These are phyloP conservation scores for Pseudogymnoascus sp. DNA, from an alignment of 2,329 filamentous ascomycete genomes.

Conservation along the genomic window DNA sequence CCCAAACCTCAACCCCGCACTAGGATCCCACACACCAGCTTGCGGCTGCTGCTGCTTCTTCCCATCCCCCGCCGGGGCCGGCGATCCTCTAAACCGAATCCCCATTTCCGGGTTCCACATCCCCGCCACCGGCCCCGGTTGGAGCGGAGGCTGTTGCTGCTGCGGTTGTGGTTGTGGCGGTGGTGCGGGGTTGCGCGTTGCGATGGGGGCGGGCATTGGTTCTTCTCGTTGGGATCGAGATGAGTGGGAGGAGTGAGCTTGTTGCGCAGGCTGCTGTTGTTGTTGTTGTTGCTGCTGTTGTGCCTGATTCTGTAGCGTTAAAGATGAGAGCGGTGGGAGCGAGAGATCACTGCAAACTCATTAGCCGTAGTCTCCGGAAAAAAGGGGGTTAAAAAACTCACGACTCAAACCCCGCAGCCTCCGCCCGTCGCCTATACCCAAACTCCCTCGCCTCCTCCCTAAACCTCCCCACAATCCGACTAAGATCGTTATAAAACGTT, in stretches of 20 bases:
- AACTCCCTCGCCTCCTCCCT: slow-evolving; percentile 72
- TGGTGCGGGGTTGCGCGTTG: not conserved
- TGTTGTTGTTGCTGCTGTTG: slow-evolving; percentile 9
- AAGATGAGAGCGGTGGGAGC: slow-evolving; percentile 12
- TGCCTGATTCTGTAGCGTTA: slow-evolving; percentile 23
- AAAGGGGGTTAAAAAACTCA: slow-evolving; percentile 33
- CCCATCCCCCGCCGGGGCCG: slow-evolving; percentile 18
- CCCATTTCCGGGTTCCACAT: slow-evolving; percentile 77
- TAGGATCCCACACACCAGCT: slow-evolving; percentile 23
- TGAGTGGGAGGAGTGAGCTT: slow-evolving; percentile 9
- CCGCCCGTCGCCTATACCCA: slow-evolving; percentile 69
- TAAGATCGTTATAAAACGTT: slow-evolving; percentile 96
- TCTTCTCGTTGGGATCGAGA: slow-evolving; percentile 17
- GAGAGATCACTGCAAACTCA: slow-evolving; percentile 22
- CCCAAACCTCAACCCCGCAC: slow-evolving; percentile 23
- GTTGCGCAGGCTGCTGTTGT: not conserved
- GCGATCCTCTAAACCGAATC: slow-evolving; percentile 60
- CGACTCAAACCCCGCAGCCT: slow-evolving; percentile 72
- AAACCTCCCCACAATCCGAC: slow-evolving; percentile 77
- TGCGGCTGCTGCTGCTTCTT: not conserved
- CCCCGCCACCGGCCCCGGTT: slow-evolving; percentile 36
- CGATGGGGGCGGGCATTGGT: slow-evolving; percentile 17
- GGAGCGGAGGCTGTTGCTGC: slow-evolving; percentile 29
- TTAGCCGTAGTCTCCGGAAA: not conserved
- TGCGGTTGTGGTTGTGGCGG: slow-evolving; percentile 23